Conservation (phyloP, 2,329 filamentous ascomycete genomes). For the Apiospora malaysiana region DNA sequence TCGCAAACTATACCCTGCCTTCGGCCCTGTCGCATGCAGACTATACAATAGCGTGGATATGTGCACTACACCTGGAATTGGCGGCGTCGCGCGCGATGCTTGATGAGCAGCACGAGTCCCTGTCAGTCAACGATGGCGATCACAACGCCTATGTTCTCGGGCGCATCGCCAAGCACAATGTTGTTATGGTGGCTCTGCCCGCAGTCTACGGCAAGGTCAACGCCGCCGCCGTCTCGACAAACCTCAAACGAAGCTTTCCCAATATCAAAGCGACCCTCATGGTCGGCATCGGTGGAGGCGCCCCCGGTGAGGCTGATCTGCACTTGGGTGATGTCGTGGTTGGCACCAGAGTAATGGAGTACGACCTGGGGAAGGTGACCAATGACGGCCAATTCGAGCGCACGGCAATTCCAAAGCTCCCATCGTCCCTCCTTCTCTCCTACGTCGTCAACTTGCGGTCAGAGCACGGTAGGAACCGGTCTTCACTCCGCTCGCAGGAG, state of each 20-base stretch:
- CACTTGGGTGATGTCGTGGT: neutral
- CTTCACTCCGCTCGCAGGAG: neutral
- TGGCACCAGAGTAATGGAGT: constrained; percentile 2
- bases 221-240: constrained; percentile 33
- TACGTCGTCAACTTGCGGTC: neutral
- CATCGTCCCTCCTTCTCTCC: neutral
- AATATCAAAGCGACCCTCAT: constrained; percentile 34
- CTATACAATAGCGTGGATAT: neutral
- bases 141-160: constrained; percentile 34
- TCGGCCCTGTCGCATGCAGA: neutral
- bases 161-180: constrained; percentile 27
- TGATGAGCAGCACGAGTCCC: neutral
- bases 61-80: neutral
- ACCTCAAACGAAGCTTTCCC: constrained; percentile 35
- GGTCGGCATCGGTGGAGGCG: constrained; percentile 27
- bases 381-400: neutral
- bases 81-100: neutral
- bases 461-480: neutral
- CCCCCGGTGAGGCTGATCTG: constrained; percentile 33
- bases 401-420: neutral
- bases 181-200: constrained; percentile 31
- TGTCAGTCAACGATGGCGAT: constrained; percentile 24
- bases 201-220: constrained; percentile 33
- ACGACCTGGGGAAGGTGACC: neutral
- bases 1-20: neutral